phyloP scores from a whole-genome alignment of 2,329 filamentous ascomycete genomes.

The Macrophomina tecta region DNA sequence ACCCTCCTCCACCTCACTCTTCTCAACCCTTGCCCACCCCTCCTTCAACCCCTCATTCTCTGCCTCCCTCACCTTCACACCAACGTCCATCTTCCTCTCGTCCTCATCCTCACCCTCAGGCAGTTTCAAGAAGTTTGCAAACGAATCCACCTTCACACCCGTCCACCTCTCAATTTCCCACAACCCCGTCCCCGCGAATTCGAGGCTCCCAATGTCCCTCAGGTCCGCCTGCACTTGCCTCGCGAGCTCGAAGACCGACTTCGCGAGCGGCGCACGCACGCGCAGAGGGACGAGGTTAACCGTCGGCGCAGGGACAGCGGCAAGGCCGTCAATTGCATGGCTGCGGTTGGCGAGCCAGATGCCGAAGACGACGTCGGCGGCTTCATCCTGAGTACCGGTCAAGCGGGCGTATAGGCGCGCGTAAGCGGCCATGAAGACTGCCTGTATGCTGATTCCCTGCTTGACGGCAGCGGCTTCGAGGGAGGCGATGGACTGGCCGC shows the following conservation, averaged over 20 bases:
- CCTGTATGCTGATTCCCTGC: slow-evolving; percentile 71
- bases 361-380: slow-evolving; percentile 67
- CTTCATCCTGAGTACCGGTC: slow-evolving; percentile 33
- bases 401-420: slow-evolving; percentile 57
- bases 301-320: slow-evolving; percentile 68
- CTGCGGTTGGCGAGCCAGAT: slow-evolving; percentile 83
- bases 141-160: slow-evolving; percentile 70
- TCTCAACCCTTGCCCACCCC: slow-evolving; percentile 33
- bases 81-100: not conserved
- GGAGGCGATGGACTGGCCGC: slow-evolving; percentile 36
- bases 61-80: slow-evolving; percentile 33
- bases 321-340: slow-evolving; percentile 56
- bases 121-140: slow-evolving; percentile 79
- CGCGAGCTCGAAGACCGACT: slow-evolving; percentile 54
- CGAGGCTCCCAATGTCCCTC: slow-evolving; percentile 61
- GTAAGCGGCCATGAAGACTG: slow-evolving; percentile 76
- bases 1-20: slow-evolving; percentile 3
- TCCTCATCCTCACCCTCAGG: slow-evolving; percentile 42
- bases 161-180: slow-evolving; percentile 79
- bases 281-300: slow-evolving; percentile 79
- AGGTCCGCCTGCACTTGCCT: slow-evolving; percentile 71
- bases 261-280: slow-evolving; percentile 49
- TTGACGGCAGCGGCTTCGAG: slow-evolving; percentile 54
- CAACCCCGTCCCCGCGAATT: slow-evolving; percentile 66
- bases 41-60: slow-evolving; percentile 28